Percentiles rank a stretch among this genome's conserved stretches.
phyloP scores from a whole-genome alignment of 257 asterid species.

The Przewalskia tangutica region DNA sequence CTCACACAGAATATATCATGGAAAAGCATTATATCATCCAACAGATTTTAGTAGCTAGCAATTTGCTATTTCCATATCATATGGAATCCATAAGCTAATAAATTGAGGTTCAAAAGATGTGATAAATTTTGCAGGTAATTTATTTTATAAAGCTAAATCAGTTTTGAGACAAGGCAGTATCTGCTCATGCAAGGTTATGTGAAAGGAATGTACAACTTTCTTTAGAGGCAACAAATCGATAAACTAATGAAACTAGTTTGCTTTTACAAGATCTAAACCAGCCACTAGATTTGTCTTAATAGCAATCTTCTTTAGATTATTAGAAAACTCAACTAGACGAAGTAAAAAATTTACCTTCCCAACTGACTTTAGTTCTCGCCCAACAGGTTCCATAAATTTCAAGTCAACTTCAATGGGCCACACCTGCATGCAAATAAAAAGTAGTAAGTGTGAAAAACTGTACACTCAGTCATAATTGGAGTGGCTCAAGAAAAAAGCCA shows the following conservation, averaged over 20 bases:
- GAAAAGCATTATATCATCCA: neutral
- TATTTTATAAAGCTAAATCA: neutral
- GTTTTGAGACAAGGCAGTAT: neutral
- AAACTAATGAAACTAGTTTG: neutral
- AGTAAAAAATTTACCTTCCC: constrained; percentile 45
- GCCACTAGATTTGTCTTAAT: neutral
- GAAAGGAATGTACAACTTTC: neutral
- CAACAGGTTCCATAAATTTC: constrained; percentile 90
- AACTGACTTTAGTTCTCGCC: constrained; percentile 63
- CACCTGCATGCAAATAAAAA: constrained; percentile 32
- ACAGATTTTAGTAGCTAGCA: neutral
- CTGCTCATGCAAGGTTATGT: neutral
- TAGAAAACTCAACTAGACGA: neutral
- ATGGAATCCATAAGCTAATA: neutral
- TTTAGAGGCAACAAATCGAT: neutral
- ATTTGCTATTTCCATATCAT: neutral
- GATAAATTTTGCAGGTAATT: neutral
- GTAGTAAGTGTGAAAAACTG: neutral
- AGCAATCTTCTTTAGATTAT: neutral
- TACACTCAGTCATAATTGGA: neutral
- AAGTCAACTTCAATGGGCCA: constrained; percentile 92
- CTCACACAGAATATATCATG: neutral
- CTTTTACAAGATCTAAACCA: neutral
- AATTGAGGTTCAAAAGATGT: neutral
- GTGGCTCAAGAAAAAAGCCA: neutral